phyloP scores from a whole-genome alignment of 805 yeast genomes.

The Debaryomyces tyrocola region DNA sequence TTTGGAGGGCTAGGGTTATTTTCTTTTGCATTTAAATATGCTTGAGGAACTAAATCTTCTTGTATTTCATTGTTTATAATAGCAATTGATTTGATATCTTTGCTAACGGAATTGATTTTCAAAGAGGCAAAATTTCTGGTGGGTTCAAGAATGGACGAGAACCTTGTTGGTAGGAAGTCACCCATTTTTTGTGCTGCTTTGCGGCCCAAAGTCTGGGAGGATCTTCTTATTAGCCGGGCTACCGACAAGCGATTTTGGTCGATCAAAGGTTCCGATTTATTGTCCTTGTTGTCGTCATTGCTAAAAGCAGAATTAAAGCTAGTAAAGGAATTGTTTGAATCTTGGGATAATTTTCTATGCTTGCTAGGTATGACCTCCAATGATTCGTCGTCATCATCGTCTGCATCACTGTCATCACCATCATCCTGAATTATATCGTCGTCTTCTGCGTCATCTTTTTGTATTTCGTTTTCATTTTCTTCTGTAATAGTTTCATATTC shows the following conservation, averaged over 20 bases:
- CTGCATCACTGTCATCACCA: constrained; percentile 14
- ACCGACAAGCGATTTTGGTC: constrained; percentile 72
- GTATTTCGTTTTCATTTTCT: constrained; percentile 17
- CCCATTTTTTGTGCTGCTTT: constrained; percentile 88
- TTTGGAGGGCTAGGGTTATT: constrained; percentile 11
- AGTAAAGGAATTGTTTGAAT: constrained; percentile 34
- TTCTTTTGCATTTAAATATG: constrained; percentile 17
- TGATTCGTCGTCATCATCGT: constrained; percentile 20
- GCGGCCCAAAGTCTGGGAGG: constrained; percentile 75
- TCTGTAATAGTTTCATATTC: constrained; percentile 29
- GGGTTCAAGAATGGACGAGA: constrained; percentile 84
- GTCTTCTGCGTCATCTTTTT: constrained; percentile 14
- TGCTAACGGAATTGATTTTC: constrained; percentile 51
- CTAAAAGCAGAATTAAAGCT: constrained; percentile 29
- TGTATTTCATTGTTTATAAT: constrained; percentile 42
- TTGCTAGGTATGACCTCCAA: constrained; percentile 23
- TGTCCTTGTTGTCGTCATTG: constrained; percentile 8
- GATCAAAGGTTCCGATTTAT: constrained; percentile 59
- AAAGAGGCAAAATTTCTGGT: constrained; percentile 88
- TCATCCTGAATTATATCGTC: constrained; percentile 23
- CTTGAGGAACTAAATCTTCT: constrained; percentile 31
- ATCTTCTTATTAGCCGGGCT: constrained; percentile 71
- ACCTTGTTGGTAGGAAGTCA: constrained; percentile 76
- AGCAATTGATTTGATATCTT: constrained; percentile 43
- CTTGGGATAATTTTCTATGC: constrained; percentile 39